A percentile compares a stretch with the other conserved stretches of the same genome.
phyloP scores from a whole-genome alignment of 2,329 filamentous ascomycete species.

The Pseudogymnoascus sp. region DNA sequence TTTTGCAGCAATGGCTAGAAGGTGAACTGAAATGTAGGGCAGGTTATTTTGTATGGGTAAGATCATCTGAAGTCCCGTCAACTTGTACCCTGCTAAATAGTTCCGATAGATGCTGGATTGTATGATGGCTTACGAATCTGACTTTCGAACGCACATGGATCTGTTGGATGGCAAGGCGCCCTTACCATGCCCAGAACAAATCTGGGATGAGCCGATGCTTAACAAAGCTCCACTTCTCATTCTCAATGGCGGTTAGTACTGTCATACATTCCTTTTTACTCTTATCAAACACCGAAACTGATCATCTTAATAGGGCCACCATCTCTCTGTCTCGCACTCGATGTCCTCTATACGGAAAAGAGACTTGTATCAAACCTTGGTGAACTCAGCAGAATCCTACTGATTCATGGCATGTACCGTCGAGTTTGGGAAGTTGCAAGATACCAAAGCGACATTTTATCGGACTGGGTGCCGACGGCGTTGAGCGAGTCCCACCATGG shows the following conservation, averaged over 20 bases:
- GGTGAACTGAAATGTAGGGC: constrained; percentile 9
- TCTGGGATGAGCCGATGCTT: constrained; percentile 9
- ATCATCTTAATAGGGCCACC: constrained; percentile 1
- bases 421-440: constrained; percentile 36
- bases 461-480: constrained; percentile 17
- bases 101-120: constrained; percentile 7
- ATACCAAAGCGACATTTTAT: constrained; percentile 14
- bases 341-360: constrained; percentile 39
- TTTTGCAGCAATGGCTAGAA: constrained; percentile 9
- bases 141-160: constrained; percentile 11
- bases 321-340: constrained; percentile 19
- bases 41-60: constrained; percentile 10
- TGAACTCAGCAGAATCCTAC: constrained; percentile 37
- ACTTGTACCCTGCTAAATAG: neutral
- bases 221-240: constrained; percentile 8
- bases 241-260: constrained; percentile 7
- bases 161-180: constrained; percentile 9
- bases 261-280: neutral
- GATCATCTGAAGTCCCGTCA: neutral
- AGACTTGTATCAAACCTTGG: constrained; percentile 32
- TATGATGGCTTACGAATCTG: constrained; percentile 10
- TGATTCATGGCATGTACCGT: constrained; percentile 39
- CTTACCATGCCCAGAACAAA: constrained; percentile 9
- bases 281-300: neutral
- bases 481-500: constrained; percentile 7